Percentiles rank a stretch among this genome's conserved stretches.
Evolutionary conservation across 2,329 filamentous ascomycete species (phyloP).

Genomic region (Septoria linicola): DNA sequence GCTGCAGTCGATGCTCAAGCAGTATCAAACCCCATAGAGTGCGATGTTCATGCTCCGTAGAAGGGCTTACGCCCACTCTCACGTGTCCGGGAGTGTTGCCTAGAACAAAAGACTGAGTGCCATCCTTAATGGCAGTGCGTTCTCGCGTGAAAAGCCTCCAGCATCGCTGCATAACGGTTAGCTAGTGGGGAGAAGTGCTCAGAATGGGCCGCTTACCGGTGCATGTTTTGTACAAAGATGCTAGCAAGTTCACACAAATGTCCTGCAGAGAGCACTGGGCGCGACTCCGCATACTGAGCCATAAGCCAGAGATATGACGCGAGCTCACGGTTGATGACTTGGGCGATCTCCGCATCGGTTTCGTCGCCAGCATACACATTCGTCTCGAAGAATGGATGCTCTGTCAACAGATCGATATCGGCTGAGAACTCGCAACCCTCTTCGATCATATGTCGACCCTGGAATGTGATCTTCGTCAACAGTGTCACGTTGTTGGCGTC

Average conservation of each 20-base stretch:
- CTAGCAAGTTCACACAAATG: constrained; percentile 14
- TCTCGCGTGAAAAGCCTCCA: background rate
- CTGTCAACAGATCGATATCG: constrained; percentile 15
- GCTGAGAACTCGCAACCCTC: constrained; percentile 20
- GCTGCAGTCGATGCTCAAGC: too few relatives aligned
- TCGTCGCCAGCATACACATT: constrained; percentile 1
- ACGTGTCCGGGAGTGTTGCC: too few relatives aligned
- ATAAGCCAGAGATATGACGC: constrained; percentile 4
- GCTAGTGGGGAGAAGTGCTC: background rate
- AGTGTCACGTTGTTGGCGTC: background rate
- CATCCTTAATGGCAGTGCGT: background rate
- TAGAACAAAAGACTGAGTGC: background rate
- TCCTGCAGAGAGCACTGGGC: constrained; percentile 7
- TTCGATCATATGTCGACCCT: constrained; percentile 19
- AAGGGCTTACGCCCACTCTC: too few relatives aligned
- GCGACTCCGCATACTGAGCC: background rate
- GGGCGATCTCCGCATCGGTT: background rate
- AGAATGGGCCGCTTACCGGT: constrained; percentile 2
- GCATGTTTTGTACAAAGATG: constrained; percentile 19
- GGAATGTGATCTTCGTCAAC: constrained; percentile 13
- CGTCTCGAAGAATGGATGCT: constrained; percentile 13
- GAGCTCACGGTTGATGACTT: constrained; percentile 3
- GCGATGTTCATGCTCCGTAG: too few relatives aligned
- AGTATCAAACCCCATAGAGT: too few relatives aligned
- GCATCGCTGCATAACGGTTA: background rate